Base-by-base conservation (phyloP, 2,329 filamentous ascomycete species). In the Diaporthe sp. region DNA sequence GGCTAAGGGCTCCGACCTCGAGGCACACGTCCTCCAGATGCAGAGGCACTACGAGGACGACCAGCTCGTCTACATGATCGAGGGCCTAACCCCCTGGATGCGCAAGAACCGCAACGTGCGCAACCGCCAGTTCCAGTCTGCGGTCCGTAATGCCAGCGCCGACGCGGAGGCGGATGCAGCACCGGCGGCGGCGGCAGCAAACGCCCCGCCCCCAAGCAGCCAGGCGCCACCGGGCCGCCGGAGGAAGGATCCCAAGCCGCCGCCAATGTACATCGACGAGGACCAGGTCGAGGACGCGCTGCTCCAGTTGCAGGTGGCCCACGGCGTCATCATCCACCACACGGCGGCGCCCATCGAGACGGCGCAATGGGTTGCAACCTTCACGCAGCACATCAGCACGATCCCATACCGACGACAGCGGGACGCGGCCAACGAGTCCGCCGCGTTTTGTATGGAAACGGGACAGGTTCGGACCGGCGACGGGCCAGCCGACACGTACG, bases 341-440 rank as follows among this genome's bases (percentile, higher is more conserved):
- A 94, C 92, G 1, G 83, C 82, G 19, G 82, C 85, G 3, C 79
- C 88, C 0, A 80, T 89, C 0, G 92, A 95, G 78, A 94, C 93
- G 1, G 92, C 93, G 2, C 89, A 92, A 77, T 94, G 93, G 92
- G 91, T 96, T 39, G 85, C 88, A 39, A 86, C 89, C 44, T 94
- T 96, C 78, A 96, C 94, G 0, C 92, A 95, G 79, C 92, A 96
- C 80, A 92, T 96, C 65, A 93, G 93, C 10, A 94, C 92, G 1
- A 91, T 93, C 30, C 94, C 93, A 0, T 96, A 96, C 81, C 90
- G 90, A 76, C 88, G 85, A 69, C 86, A 88, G 77, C 83, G 84
- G 30, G 88, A 91, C 72, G 82, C 83, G 44, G 81, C 83, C 65
- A 83, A 83, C 77, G 86, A 88, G 1, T 85, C 88, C 17, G 91